Conservation (phyloP, 2,329 filamentous ascomycete species). For the Chaetomiaceae sp. region DNA sequence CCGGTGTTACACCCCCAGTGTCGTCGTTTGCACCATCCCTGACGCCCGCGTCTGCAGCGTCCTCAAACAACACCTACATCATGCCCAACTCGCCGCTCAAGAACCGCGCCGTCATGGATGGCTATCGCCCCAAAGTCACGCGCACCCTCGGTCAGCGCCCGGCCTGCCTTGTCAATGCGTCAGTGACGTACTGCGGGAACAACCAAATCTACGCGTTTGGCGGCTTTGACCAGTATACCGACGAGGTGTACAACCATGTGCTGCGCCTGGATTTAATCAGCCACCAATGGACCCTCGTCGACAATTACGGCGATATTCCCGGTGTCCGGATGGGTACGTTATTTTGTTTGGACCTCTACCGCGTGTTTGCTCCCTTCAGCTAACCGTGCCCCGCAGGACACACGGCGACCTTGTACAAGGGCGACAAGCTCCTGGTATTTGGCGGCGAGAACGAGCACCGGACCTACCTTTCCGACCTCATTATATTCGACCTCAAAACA, state of each 20-base stretch:
- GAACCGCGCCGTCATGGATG: constrained; percentile 60
- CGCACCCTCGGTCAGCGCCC: constrained; percentile 76
- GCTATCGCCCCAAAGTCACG: constrained; percentile 79
- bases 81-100: constrained; percentile 83
- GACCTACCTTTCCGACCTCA: constrained; percentile 90
- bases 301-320: constrained; percentile 97
- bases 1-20: constrained; percentile 26
- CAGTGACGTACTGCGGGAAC: constrained; percentile 96
- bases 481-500: constrained; percentile 91
- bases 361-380: constrained; percentile 10
- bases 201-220: constrained; percentile 98
- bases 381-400: constrained; percentile 58
- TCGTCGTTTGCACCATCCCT: constrained; percentile 28
- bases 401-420: constrained; percentile 89
- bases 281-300: constrained; percentile 90
- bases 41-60: constrained; percentile 48
- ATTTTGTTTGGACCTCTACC: background rate
- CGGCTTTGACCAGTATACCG: constrained; percentile 97
- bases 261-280: constrained; percentile 80
- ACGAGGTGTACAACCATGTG: constrained; percentile 98
- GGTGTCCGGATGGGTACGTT: constrained; percentile 87
- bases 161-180: constrained; percentile 94
- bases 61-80: constrained; percentile 76
- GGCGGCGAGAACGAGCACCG: constrained; percentile 97
- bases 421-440: constrained; percentile 93